These are phyloP conservation scores for Trametes sp. DNA, from an alignment of 1,284 basidiomycete species.

Conservation along the genomic window DNA sequence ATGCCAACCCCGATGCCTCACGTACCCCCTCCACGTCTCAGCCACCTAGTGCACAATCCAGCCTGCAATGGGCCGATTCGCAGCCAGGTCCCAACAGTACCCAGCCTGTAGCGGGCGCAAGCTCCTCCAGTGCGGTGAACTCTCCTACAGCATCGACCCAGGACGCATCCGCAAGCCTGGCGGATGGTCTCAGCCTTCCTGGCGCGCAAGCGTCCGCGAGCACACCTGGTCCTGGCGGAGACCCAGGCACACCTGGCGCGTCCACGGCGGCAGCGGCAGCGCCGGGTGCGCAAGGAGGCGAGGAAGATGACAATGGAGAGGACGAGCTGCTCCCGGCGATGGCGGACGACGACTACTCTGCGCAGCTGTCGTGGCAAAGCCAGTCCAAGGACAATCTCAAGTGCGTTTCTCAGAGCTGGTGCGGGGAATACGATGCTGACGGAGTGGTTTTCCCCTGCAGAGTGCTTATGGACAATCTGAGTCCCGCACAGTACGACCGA, in stretches of 20 bases:
- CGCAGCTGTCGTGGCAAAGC: conserved; percentile 79
- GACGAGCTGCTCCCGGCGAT: conserved; percentile 80
- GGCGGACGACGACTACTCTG: conserved; percentile 87
- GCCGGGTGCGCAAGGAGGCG: conserved; percentile 36
- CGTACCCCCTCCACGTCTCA: conserved; percentile 28
- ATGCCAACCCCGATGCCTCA: conserved; percentile 37
- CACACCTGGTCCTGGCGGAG: conserved; percentile 26
- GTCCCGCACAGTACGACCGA: conserved; percentile 83
- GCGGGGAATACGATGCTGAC: not conserved
- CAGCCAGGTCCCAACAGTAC: conserved; percentile 18
- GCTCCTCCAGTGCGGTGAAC: conserved; percentile 16
- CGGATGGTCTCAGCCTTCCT: conserved; percentile 36
- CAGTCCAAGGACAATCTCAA: conserved; percentile 86
- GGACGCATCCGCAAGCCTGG: conserved; percentile 26
- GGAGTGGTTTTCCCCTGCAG: conserved; percentile 45
- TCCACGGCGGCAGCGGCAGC: conserved; percentile 21
- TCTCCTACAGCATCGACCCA: conserved; percentile 18
- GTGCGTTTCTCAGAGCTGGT: conserved; percentile 47
- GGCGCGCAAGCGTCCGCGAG: conserved; percentile 29
- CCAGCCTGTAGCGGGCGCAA: conserved; percentile 23
- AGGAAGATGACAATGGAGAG: conserved; percentile 68
- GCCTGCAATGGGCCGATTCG: conserved; percentile 34
- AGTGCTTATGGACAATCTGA: conserved; percentile 88
- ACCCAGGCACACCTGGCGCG: conserved; percentile 24
- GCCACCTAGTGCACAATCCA: conserved; percentile 26